Conservation (phyloP, 805 yeast species). For the Zygoascus tannicola region DNA sequence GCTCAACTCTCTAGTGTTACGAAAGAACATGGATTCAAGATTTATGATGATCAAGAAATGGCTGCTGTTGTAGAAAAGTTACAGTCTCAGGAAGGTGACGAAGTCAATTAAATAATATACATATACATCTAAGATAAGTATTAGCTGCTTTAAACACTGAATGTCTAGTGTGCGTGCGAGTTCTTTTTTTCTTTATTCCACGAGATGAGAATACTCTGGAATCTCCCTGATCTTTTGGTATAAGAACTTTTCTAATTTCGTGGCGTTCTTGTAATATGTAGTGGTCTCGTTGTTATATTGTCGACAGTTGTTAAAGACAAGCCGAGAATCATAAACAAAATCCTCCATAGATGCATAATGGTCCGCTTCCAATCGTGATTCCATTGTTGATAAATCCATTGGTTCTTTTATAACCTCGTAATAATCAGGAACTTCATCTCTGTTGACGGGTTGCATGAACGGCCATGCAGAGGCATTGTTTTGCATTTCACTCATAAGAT, state of each 20-base stretch:
- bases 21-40: conserved; percentile 70
- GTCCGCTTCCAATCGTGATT: conserved; percentile 82
- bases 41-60: conserved; percentile 75
- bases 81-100: conserved; percentile 37
- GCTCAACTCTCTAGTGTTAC: conserved; percentile 95
- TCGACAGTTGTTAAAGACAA: conserved; percentile 85
- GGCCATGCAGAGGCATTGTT: conserved; percentile 99
- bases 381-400: conserved; percentile 96
- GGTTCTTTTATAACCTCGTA: conserved; percentile 96
- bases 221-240: conserved; percentile 73
- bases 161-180: background rate
- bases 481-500: conserved; percentile 75
- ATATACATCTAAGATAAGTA: conserved; percentile 2
- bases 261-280: conserved; percentile 91
- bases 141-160: background rate
- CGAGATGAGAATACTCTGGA: conserved; percentile 81
- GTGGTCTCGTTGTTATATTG: conserved; percentile 89
- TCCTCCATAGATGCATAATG: conserved; percentile 86
- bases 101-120: background rate
- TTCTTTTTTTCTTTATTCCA: conserved; percentile 38
- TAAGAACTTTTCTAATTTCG: conserved; percentile 84
- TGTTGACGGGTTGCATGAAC: conserved; percentile 83
- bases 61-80: conserved; percentile 69
- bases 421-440: conserved; percentile 91
- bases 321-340: conserved; percentile 77